Evolutionary conservation across 805 yeast genomes (phyloP), one percentile per base, ranked within the genome.

Genomic region (Starmerella sp.): DNA sequence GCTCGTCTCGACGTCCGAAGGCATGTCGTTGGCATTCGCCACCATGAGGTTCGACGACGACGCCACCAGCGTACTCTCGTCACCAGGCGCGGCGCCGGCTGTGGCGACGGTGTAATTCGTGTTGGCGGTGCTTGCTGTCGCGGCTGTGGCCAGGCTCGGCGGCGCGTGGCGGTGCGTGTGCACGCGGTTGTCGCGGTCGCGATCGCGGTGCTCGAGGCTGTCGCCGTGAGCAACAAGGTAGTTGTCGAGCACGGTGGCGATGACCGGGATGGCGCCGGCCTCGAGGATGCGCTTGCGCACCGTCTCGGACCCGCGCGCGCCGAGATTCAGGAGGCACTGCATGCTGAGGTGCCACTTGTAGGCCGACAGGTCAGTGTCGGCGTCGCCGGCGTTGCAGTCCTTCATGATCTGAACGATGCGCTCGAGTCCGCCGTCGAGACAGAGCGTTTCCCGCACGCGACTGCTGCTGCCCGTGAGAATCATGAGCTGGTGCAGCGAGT

Each of bases 291-390:
- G 81, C 62, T 83, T 82, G 51, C 98, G 75, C 49, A 90, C 86
- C 52, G 75, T 72, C 68, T 90, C 97, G 1, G 95, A 82, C 29
- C 98, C 98, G 61, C 97, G 77, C 1, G 97, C 89, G 13, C 97
- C 96, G 17, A 91, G 81, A 54, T 88, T 76, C 1, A 91, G 95
- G 54, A 91, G 72, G 67, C 97, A 90, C 72, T 91, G 98, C 65
- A 93, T 82, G 0, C 97, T 86, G 53, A 91, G 72, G 6, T 95
- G 86, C 98, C 98, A 91, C 71, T 91, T 91, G 96, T 96, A 91
- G 0, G 95, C 90, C n/a, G 84, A 58, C 9, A 63, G 54, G n/a
- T 57, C 51, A 31, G 55, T 59, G 35, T 39, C 55, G 31, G 45
- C 22, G 13, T 44, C 22, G 45, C 34, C 45, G 22, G 41, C n/a